Conservation (phyloP, 2,329 filamentous ascomycete genomes). For the Eutypella sp. region DNA sequence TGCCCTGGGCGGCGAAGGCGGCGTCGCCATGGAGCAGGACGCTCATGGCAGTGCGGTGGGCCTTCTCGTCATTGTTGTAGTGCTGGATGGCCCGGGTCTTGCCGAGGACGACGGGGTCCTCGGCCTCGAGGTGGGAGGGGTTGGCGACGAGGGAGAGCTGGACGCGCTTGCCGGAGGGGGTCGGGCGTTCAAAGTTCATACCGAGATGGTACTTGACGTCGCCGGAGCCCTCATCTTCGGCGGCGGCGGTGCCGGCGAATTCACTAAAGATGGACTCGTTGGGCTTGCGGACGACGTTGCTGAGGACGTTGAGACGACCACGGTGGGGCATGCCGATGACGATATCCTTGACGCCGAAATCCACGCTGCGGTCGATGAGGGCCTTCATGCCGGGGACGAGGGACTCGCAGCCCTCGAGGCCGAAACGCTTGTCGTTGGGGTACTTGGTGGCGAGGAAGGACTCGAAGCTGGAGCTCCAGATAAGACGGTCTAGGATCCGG, state of each 20-base stretch:
- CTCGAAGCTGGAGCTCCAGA: slow-evolving; percentile 98
- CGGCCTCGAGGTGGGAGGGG: slow-evolving; percentile 94
- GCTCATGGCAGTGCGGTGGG: slow-evolving; percentile 87
- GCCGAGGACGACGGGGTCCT: slow-evolving; percentile 94
- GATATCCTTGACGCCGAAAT: slow-evolving; percentile 98
- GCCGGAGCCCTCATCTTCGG: slow-evolving; percentile 91
- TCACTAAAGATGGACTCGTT: slow-evolving; percentile 99
- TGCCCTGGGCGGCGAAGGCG: slow-evolving; percentile 91
- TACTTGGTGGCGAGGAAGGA: slow-evolving; percentile 94
- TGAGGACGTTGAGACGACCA: slow-evolving; percentile 94
- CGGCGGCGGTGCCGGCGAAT: slow-evolving; percentile 82
- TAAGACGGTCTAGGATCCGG: slow-evolving; percentile 91
- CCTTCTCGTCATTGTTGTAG: slow-evolving; percentile 95
- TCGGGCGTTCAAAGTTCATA: slow-evolving; percentile 99
- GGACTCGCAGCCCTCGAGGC: slow-evolving; percentile 93
- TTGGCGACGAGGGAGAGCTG: slow-evolving; percentile 98
- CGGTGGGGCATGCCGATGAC: slow-evolving; percentile 99
- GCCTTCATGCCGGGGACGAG: slow-evolving; percentile 99
- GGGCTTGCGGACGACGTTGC: slow-evolving; percentile 97
- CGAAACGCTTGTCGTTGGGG: slow-evolving; percentile 99
- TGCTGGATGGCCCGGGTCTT: slow-evolving; percentile 98
- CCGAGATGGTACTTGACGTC: slow-evolving; percentile 99
- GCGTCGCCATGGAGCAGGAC: slow-evolving; percentile 96
- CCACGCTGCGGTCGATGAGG: slow-evolving; percentile 94
- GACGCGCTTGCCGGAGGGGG: slow-evolving; percentile 97